These are phyloP conservation scores for Annulohypoxylon moriforme DNA, from an alignment of 495 filamentous ascomycete species.

Conservation along the genomic window DNA sequence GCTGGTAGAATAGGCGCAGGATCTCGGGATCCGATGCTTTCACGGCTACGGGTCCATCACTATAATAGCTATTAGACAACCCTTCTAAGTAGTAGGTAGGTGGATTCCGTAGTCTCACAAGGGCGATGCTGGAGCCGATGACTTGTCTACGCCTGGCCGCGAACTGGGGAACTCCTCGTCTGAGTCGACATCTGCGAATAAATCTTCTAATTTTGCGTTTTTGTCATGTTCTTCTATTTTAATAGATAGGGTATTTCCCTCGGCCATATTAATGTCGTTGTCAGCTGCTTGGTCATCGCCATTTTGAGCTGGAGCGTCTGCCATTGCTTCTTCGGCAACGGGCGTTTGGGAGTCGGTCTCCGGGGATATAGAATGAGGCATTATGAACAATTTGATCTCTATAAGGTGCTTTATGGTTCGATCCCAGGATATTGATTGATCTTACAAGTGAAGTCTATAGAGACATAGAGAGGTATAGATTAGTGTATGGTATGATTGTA, in stretches of 20 bases:
- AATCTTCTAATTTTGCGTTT: slow-evolving; percentile 80
- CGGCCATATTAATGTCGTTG: slow-evolving; percentile 51
- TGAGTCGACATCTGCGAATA: slow-evolving; percentile 82
- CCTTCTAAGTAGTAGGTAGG: not conserved
- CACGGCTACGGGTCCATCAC: slow-evolving; percentile 26
- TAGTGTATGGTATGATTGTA: slow-evolving; percentile 16
- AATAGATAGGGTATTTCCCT: slow-evolving; percentile 35
- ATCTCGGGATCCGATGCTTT: slow-evolving; percentile 77
- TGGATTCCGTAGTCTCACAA: slow-evolving; percentile 39
- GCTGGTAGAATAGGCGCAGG: slow-evolving; percentile 92
- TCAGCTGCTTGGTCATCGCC: slow-evolving; percentile 36
- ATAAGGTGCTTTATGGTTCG: not conserved
- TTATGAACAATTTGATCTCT: slow-evolving; percentile 35
- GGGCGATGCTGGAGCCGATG: slow-evolving; percentile 48
- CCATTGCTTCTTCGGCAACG: slow-evolving; percentile 42
- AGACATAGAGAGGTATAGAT: not conserved
- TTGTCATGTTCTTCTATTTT: slow-evolving; percentile 36
- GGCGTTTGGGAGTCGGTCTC: slow-evolving; percentile 38
- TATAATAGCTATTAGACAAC: slow-evolving; percentile 30
- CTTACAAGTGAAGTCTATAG: not conserved
- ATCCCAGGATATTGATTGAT: not conserved
- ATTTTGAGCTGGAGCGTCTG: slow-evolving; percentile 38
- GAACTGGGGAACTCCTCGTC: slow-evolving; percentile 80
- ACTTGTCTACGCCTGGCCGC: slow-evolving; percentile 33
- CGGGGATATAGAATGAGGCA: slow-evolving; percentile 66